Evolutionary conservation across 2,329 filamentous ascomycete genomes (phyloP), one percentile per base, ranked within the genome.

Genomic region (Cladosporium sp.): DNA sequence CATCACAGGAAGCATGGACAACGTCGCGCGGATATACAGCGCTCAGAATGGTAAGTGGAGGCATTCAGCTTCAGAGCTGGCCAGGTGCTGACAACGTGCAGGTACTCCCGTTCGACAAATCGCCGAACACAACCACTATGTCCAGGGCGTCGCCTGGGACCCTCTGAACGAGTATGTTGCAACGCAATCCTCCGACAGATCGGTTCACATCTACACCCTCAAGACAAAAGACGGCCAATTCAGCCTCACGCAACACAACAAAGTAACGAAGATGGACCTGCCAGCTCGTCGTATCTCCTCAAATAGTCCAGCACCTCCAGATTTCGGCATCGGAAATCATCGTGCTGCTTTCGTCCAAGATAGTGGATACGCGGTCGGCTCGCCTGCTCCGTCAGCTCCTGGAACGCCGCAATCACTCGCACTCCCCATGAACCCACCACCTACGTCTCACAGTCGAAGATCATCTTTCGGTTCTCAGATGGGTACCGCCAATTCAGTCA

Each of bases 1-100:
- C 78, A 97, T 99, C 68, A 97, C 95, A 22, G 94, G 94, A 39
- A 97, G 94, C 77, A 97, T 99, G 92, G 94, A 99, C 78, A 99
- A 99, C 73, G 88, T 97, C 72, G 92, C 94, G 60, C 85, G 93
- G 60, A 97, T 99, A 67, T 97, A 97, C 80, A 97, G 96, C 75
- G 90, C 92, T 59, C 88, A 89, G 64, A 94, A 89, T 68, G 93
- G 90, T 92, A 79, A 64, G 82, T 47, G 6, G 3, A 25, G 25
- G 25, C 51, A 19, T 22, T 17, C 28, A 5, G 36, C 9, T 14
- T 19, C 25, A 34, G 9, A 17, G 8, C n/a, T 15, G 20, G 5
- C 11, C 38, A 55, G 12, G 38, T 22, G 69, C 65, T 66, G 47
- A 69, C 47, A 58, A 52, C 28, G 34, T 39, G 36, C 61, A 85